Base-by-base conservation (phyloP, 257 asterid species). In the Capsicum baccatum region DNA sequence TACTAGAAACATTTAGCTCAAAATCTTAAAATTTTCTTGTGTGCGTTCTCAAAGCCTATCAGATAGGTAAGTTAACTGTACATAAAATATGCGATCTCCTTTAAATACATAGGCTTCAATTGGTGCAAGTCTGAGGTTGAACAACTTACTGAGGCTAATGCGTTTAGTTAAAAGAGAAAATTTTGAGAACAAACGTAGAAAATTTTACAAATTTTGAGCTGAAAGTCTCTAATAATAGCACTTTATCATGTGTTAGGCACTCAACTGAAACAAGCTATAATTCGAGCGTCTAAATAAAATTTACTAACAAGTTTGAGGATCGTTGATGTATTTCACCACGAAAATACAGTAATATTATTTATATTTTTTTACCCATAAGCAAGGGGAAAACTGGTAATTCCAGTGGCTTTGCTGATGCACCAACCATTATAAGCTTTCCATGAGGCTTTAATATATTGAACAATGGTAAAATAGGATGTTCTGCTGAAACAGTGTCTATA, bases 401-500 rank as follows among this genome's bases (percentile, higher is more conserved):
- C 13, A 89, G 87, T 14, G 86, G 71, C 33, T 84, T 85, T 35
- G 70, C 64, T 21, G 90, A 90, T 64, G 58, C 76, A 17, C 89
- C 89, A 80, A 89, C 89, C 82, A 89, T 26, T 26, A 87, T 60
- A 19, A 86, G 83, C 39, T 89, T 86, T 33, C 88, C 87, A 56
- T 89, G 69, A 13, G 85, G 84, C 71, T 87, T 86, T 52, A 89
- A 58, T 80, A 89, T 59, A 59, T 21, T 64, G 12, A 89, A 50
- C 48, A 85, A 60, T 48, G 88, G 86, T 4, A 68, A 39, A 54
- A 89, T 71, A 7, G 86, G 62, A 68, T 89, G 91, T 12, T 82
- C 76, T 21, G 91, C 89, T 44, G 91, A 86, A 15, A 87, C 87
- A 0, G 91, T 87, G 33, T 89, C 88, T 21, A 89, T 79, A 9